Percentiles rank a stretch among this genome's conserved stretches.
These are phyloP conservation scores for Trametes pubescens DNA, from an alignment of 1,284 basidiomycete species.

Conservation along the genomic window DNA sequence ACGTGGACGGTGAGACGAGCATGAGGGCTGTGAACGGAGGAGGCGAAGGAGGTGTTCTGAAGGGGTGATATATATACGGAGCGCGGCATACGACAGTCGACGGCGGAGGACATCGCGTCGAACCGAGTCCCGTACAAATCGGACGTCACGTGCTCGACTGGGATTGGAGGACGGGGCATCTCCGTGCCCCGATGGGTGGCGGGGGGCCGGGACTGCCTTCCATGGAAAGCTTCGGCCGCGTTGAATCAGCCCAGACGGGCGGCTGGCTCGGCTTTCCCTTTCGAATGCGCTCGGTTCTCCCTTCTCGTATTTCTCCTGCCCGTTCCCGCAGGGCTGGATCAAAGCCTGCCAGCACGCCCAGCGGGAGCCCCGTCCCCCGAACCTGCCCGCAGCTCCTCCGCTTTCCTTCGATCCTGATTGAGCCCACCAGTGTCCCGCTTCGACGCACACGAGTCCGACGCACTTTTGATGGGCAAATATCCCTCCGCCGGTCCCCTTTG, in stretches of 20 bases:
- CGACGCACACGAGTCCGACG: constrained; percentile 12
- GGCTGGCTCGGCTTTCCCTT: background rate
- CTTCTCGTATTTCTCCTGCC: background rate
- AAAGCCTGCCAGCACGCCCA: background rate
- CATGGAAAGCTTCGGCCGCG: constrained; percentile 17
- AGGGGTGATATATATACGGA: constrained; percentile 32
- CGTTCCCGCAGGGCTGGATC: constrained; percentile 1
- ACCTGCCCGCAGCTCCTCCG: background rate
- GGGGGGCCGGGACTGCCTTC: constrained; percentile 14
- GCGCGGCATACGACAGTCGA: constrained; percentile 26
- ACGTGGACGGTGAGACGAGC: constrained; percentile 23
- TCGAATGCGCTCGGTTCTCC: background rate
- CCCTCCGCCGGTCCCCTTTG: constrained; percentile 13
- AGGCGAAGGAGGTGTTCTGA: constrained; percentile 6
- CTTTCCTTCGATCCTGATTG: constrained; percentile 14
- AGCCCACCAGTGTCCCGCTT: constrained; percentile 4
- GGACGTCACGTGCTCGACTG: constrained; percentile 34
- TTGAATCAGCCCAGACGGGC: constrained; percentile 21
- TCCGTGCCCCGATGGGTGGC: constrained; percentile 34
- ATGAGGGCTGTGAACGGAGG: constrained; percentile 18
- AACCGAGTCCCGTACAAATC: constrained; percentile 38
- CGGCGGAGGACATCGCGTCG: constrained; percentile 37
- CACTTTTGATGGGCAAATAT: constrained; percentile 12
- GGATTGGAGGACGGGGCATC: constrained; percentile 27
- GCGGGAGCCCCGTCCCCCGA: background rate